phyloP scores from a whole-genome alignment of 2,329 filamentous ascomycete species.

The Alternaria rosae region DNA sequence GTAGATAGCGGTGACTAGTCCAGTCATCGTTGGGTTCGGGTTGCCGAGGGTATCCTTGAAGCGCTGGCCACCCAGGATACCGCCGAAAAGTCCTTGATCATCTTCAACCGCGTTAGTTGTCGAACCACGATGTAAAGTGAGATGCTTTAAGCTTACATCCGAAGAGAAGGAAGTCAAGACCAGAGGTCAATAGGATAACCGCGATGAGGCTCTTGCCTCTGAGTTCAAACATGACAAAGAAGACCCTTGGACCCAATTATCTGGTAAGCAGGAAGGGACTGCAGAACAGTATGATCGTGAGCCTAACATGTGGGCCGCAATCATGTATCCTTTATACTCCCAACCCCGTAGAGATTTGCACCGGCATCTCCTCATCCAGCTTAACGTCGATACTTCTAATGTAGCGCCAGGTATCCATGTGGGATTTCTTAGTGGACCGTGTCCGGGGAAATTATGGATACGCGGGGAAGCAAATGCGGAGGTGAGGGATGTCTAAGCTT shows the following conservation, averaged over 20 bases:
- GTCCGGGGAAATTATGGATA: constrained; percentile 21
- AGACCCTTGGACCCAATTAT: not conserved
- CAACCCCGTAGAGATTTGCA: not conserved
- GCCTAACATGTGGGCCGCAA: not conserved
- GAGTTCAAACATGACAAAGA: constrained; percentile 17
- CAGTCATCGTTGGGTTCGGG: constrained; percentile 35
- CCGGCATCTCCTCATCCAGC: constrained; percentile 14
- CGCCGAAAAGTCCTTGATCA: constrained; percentile 38
- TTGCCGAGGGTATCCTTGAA: constrained; percentile 28
- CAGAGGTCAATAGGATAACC: constrained; percentile 20
- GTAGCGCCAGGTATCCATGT: not conserved
- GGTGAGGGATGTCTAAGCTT: not conserved
- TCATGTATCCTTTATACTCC: constrained; percentile 8
- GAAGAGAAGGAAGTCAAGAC: constrained; percentile 24
- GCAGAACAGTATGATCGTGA: not conserved
- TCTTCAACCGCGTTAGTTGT: constrained; percentile 11
- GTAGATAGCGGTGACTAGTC: constrained; percentile 48
- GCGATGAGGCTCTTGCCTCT: constrained; percentile 24
- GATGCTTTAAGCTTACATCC: constrained; percentile 14
- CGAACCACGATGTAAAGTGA: too few relatives aligned
- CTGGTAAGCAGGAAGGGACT: not conserved
- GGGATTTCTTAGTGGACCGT: not conserved
- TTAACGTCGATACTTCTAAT: constrained; percentile 1
- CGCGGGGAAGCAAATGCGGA: constrained; percentile 14
- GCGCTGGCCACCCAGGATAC: constrained; percentile 31